A percentile compares a stretch with the other conserved stretches of the same genome.
These are phyloP conservation scores for Pyricularia sp. DNA, from an alignment of 2,329 filamentous ascomycete genomes.

Conservation along the genomic window DNA sequence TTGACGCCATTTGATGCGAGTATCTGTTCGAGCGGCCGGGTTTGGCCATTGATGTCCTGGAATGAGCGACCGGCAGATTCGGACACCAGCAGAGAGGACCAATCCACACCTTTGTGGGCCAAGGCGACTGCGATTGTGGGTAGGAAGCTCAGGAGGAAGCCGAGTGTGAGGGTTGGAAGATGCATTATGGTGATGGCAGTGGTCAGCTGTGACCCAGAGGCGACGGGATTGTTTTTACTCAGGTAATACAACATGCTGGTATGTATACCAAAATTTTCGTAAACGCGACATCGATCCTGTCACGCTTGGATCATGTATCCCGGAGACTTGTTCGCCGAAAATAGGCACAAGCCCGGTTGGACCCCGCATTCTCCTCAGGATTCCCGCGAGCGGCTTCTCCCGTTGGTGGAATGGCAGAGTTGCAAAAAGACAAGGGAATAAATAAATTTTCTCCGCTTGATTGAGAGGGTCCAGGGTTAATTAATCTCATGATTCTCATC, in stretches of 20 bases:
- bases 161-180: background rate
- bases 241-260: background rate
- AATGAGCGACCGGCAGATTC: slow-evolving; percentile 53
- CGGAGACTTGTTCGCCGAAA: background rate
- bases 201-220: too few species aligned
- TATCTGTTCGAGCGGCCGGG: slow-evolving; percentile 49
- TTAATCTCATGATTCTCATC: background rate
- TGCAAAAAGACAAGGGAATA: background rate
- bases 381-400: background rate
- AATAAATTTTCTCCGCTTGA: background rate
- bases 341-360: background rate
- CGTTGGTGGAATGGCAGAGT: background rate
- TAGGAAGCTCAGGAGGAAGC: background rate
- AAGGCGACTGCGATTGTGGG: slow-evolving; percentile 18
- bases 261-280: background rate
- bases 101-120: slow-evolving; percentile 58
- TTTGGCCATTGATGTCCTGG: slow-evolving; percentile 40
- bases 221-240: background rate
- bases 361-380: background rate
- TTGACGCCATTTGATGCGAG: slow-evolving; percentile 54
- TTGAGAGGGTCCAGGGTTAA: background rate
- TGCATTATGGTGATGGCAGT: background rate
- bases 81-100: slow-evolving; percentile 57
- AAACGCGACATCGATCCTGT: background rate
- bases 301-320: background rate